These are phyloP conservation scores for Aspergillus hiratsukae DNA, from an alignment of 2,329 filamentous ascomycete genomes.

Conservation along the genomic window DNA sequence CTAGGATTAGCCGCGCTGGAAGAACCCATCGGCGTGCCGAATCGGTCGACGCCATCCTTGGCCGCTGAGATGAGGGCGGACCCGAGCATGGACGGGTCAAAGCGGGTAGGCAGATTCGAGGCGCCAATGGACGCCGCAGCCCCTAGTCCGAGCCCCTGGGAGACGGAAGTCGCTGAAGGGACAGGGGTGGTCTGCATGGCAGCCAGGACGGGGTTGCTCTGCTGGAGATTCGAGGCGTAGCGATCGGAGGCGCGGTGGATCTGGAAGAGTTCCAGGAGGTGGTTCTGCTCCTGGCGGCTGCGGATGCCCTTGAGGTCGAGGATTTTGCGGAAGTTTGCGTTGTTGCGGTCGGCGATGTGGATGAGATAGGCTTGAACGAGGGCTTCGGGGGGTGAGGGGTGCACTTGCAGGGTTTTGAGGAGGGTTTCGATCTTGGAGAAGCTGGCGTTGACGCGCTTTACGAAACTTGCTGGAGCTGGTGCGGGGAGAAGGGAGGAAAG, in stretches of 20 bases:
- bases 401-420: slow-evolving; percentile 94
- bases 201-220: slow-evolving; percentile 66
- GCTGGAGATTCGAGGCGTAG: slow-evolving; percentile 63
- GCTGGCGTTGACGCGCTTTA: slow-evolving; percentile 77
- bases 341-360: slow-evolving; percentile 89
- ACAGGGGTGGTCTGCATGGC: slow-evolving; percentile 47
- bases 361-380: slow-evolving; percentile 96
- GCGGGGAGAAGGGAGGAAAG: slow-evolving; percentile 50
- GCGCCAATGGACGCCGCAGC: slow-evolving; percentile 41
- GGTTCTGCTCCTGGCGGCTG: slow-evolving; percentile 70
- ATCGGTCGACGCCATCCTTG: slow-evolving; percentile 73
- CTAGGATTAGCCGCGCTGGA: slow-evolving; percentile 26
- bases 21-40: slow-evolving; percentile 59
- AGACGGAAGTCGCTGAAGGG: slow-evolving; percentile 35
- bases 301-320: slow-evolving; percentile 91
- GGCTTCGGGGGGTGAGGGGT: slow-evolving; percentile 82
- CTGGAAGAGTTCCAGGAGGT: slow-evolving; percentile 86
- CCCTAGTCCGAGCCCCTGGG: slow-evolving; percentile 46
- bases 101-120: slow-evolving; percentile 53
- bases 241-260: slow-evolving; percentile 66
- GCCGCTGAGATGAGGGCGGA: slow-evolving; percentile 86
- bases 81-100: slow-evolving; percentile 77
- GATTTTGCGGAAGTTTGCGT: slow-evolving; percentile 93
- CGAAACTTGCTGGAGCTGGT: slow-evolving; percentile 62
- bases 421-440: slow-evolving; percentile 87